Conservation (phyloP, 306 rosid genomes). For the Cyamopsis tetragonoloba region DNA sequence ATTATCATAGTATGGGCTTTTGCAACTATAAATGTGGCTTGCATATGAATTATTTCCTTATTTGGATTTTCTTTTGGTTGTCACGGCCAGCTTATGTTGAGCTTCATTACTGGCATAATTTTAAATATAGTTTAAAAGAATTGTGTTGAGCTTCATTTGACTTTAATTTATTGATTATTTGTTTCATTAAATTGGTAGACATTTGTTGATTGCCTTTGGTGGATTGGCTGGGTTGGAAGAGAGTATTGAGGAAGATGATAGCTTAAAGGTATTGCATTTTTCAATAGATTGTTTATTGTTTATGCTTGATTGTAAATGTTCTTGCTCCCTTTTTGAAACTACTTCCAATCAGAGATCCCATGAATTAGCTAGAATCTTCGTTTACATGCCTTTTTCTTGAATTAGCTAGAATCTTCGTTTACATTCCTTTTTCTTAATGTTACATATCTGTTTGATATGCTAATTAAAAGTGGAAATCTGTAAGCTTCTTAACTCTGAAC, state of each 20-base stretch:
- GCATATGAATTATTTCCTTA: background rate
- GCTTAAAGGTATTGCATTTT: conserved; percentile 51
- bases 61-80: background rate
- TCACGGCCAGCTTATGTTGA: background rate
- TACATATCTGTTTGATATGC: conserved; percentile 18
- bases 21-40: background rate
- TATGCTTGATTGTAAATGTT: background rate
- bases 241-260: conserved; percentile 82
- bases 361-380: background rate
- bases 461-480: background rate
- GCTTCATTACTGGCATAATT: background rate
- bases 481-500: background rate
- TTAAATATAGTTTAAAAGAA: conserved; percentile 9
- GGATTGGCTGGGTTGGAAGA: conserved; percentile 99
- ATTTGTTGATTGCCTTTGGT: conserved; percentile 88
- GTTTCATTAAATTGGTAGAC: conserved; percentile 48
- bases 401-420: background rate
- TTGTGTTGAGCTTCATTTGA: background rate
- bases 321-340: conserved; percentile 14
- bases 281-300: background rate
- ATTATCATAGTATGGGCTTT: background rate
- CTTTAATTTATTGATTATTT: conserved; percentile 23
- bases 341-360: conserved; percentile 8
- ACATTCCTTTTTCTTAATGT: background rate
- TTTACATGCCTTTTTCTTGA: background rate